Evolutionary conservation across 2,329 filamentous ascomycete genomes (phyloP).

Genomic region (Tothia fuscella): DNA sequence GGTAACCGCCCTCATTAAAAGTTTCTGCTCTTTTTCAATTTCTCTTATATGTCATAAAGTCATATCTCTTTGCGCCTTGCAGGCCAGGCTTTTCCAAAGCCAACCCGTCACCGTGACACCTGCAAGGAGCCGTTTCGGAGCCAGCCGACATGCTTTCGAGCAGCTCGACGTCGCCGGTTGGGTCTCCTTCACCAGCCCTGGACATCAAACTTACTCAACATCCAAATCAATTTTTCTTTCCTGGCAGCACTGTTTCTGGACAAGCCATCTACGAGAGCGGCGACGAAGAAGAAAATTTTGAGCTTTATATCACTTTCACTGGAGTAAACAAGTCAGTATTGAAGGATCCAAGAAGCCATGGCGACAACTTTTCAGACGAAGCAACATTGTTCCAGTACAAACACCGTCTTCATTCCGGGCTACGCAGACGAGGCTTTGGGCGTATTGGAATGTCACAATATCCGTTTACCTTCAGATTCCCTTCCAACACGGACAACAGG

Average conservation of each 20-base stretch:
- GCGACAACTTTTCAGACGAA: slow-evolving; percentile 1
- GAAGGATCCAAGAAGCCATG: too few relatives aligned
- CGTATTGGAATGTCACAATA: not conserved
- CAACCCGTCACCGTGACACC: too few relatives aligned
- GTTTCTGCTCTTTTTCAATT: too few relatives aligned
- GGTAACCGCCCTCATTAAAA: too few relatives aligned
- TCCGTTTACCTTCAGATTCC: slow-evolving; percentile 6
- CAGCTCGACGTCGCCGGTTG: too few relatives aligned
- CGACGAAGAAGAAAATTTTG: not conserved
- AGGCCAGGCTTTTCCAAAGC: too few relatives aligned
- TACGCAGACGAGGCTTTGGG: not conserved
- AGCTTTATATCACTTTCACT: slow-evolving; percentile 1
- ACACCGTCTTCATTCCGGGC: not conserved
- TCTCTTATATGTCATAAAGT: too few relatives aligned
- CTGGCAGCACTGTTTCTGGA: slow-evolving; percentile 1
- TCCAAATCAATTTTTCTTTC: not conserved
- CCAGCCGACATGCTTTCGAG: too few relatives aligned
- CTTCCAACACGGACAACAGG: not conserved
- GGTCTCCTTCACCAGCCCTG: too few relatives aligned
- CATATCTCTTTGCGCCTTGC: too few relatives aligned
- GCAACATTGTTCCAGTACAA: slow-evolving; percentile 1
- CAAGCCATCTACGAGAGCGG: not conserved
- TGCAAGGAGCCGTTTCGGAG: too few relatives aligned
- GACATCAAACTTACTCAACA: slow-evolving; percentile 4
- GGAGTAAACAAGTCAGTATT: too few relatives aligned